Base-by-base conservation (phyloP, 805 yeast genomes). In the Nakazawaea molendinolei region DNA sequence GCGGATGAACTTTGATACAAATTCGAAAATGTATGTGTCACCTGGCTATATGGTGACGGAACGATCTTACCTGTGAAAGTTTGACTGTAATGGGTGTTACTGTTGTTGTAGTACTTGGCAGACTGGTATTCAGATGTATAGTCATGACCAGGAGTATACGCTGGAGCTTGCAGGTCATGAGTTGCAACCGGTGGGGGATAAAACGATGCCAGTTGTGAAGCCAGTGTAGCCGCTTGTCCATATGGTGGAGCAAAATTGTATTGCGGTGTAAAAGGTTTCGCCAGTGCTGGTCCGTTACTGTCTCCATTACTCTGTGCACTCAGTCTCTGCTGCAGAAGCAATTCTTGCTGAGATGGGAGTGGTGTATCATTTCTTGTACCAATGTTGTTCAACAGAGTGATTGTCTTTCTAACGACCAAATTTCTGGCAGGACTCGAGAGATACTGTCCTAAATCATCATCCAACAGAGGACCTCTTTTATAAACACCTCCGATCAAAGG, bases 401-500 rank as follows among this genome's bases (percentile, higher is more conserved):
- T 33, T 13, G 36, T 32, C 18, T 33, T 38, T 14, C 55, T 48
- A 19, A 48, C 38, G 23, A 46, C 41, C 37, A 44, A 35, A 20
- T 46, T 46, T 12, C 35, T 28, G 8, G 41, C 41, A 23, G 41
- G 41, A 38, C 41, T 38, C 28, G 41, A 38, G 1, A 76, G 63
- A 48, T 78, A 78, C 57, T 81, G 86, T 40, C 87, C 95, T 38
- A 83, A 70, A 51, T 90, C 96, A 53, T 87, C 95, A 38, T 79
- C 77, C 28, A 77, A 76, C 45, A 78, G 76, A 24, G 79, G 74
- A 1, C 85, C 83, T 42, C 90, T 74, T 43, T 79, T 60, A 56
- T 85, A 90, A 7, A 92, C 95, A 21, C 85, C 92, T 20, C 98
- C 98, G 23, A 84, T 76, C 21, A 87, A 56, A n/a, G 98, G 97